A percentile compares a stretch with the other conserved stretches of the same genome.
phyloP scores from a whole-genome alignment of 768 basidiomycete genomes.

The Leccinum pellstonianum region DNA sequence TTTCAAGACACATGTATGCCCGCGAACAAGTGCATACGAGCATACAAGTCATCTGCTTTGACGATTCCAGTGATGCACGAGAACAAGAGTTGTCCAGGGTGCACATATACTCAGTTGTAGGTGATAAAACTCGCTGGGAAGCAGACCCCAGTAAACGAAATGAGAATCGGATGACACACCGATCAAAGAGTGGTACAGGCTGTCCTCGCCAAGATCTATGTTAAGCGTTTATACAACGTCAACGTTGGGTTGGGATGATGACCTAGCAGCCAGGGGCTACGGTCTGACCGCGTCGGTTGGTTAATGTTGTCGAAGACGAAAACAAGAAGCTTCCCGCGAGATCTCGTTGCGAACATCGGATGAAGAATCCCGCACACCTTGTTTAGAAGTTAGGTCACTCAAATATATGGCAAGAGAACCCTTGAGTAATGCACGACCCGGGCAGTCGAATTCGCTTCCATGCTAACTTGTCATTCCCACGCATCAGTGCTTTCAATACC shows the following conservation, averaged over 20 bases:
- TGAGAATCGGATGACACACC: not conserved
- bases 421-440: no score
- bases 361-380: no score
- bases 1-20: not conserved
- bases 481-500: no score
- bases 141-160: not conserved
- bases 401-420: no score
- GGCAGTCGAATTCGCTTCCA: no score
- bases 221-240: not conserved
- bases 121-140: not conserved
- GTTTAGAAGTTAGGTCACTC: no score
- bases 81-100: not conserved
- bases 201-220: not conserved
- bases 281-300: not conserved
- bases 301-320: no score
- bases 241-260: not conserved
- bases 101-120: not conserved
- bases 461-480: no score
- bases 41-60: not conserved
- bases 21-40: not conserved
- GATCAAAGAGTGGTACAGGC: not conserved
- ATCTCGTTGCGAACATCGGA: no score
- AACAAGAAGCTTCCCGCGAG: no score
- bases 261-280: not conserved
- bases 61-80: not conserved